Evolutionary conservation across 345 rosid genomes (phyloP).

Genomic region (Viola odorata): DNA sequence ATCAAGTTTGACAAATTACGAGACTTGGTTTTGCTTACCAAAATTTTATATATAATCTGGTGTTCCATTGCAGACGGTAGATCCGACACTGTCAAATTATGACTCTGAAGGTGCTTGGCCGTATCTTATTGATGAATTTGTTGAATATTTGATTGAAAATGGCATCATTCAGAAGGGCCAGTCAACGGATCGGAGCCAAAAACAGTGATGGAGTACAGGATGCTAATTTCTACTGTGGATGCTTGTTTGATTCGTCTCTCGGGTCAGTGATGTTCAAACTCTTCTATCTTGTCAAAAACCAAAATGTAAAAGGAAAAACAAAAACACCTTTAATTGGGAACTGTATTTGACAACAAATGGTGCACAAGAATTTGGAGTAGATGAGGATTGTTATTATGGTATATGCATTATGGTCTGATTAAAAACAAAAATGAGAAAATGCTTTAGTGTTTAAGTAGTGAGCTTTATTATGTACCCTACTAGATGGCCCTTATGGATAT

Average conservation of each 20-base stretch:
- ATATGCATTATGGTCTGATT: neutral
- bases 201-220: slow-evolving; percentile 9
- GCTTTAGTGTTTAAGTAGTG: too few relatives aligned
- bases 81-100: slow-evolving; percentile 58
- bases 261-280: neutral
- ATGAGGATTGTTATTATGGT: neutral
- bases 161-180: slow-evolving; percentile 35
- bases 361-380: neutral
- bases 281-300: neutral
- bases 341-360: neutral
- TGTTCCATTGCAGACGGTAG: slow-evolving; percentile 37
- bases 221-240: neutral
- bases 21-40: too few relatives aligned
- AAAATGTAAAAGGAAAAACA: neutral
- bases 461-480: too few relatives aligned
- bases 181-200: slow-evolving; percentile 18
- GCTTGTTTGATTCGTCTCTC: neutral
- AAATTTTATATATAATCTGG: too few relatives aligned
- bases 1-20: too few relatives aligned
- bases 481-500: too few relatives aligned
- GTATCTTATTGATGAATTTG: slow-evolving; percentile 90
- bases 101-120: slow-evolving; percentile 99
- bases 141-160: slow-evolving; percentile 79
- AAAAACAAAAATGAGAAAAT: neutral
- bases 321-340: too few relatives aligned